These are phyloP conservation scores for Phytophthora constricta DNA, from an alignment of 352 stramenopile species.

Conservation along the genomic window DNA sequence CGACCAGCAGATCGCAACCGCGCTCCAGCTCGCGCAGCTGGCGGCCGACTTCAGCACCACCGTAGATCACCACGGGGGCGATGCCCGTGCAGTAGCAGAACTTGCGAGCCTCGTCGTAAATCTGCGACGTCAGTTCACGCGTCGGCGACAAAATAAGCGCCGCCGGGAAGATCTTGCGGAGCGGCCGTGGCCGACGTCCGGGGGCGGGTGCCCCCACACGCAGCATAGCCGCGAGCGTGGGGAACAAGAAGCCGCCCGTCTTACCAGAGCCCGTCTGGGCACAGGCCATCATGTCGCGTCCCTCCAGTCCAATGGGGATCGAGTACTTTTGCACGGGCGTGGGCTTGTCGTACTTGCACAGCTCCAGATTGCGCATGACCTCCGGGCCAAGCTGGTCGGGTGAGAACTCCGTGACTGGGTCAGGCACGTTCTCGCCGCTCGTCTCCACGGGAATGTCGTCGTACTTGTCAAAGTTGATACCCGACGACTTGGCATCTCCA, in stretches of 20 bases:
- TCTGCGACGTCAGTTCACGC: constrained; percentile 95
- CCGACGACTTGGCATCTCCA: constrained; percentile 92
- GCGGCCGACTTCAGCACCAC: constrained; percentile 90
- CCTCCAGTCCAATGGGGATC: constrained; percentile 95
- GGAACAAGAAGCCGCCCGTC: constrained; percentile 97
- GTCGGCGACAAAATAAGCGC: constrained; percentile 95
- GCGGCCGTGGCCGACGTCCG: constrained; percentile 57
- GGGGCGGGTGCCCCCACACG: constrained; percentile 68
- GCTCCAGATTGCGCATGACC: constrained; percentile 91
- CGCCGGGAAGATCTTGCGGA: constrained; percentile 91
- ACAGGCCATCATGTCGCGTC: constrained; percentile 99
- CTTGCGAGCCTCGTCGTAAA: constrained; percentile 96
- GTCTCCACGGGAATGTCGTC: constrained; percentile 98
- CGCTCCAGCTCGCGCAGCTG: constrained; percentile 89
- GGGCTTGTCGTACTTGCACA: constrained; percentile 96
- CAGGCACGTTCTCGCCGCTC: constrained; percentile 93
- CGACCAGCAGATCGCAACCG: constrained; percentile 97
- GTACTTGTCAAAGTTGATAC: constrained; percentile 99
- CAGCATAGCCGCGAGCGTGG: constrained; percentile 96
- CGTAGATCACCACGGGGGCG: constrained; percentile 95
- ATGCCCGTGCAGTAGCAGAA: constrained; percentile 97
- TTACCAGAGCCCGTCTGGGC: constrained; percentile 98
- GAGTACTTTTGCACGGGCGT: constrained; percentile 99
- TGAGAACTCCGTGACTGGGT: constrained; percentile 92
- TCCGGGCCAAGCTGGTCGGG: constrained; percentile 91